phyloP scores from a whole-genome alignment of 768 basidiomycete genomes.

The Leccinum sublutescens region DNA sequence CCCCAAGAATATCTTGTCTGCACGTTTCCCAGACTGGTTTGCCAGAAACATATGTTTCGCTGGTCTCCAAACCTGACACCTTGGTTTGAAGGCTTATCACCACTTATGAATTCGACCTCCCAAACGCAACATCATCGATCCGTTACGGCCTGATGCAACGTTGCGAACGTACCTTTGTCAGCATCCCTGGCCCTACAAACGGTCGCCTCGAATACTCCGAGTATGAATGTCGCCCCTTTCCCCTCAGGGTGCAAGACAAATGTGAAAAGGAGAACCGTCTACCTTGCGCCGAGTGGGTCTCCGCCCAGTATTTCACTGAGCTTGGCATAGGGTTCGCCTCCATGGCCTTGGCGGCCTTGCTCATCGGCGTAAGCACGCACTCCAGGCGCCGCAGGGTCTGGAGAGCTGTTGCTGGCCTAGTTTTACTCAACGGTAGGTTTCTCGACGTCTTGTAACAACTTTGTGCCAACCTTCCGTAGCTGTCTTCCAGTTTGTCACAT shows the following conservation, averaged over 20 bases:
- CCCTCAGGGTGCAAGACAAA: conserved; percentile 45
- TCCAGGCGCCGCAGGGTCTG: conserved; percentile 74
- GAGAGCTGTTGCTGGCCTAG: conserved; percentile 66
- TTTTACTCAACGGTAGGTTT: conserved; percentile 55
- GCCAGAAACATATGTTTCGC: conserved; percentile 24
- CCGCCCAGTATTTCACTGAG: conserved; percentile 65
- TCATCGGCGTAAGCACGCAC: conserved; percentile 70
- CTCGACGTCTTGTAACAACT: not conserved
- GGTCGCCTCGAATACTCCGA: conserved; percentile 50
- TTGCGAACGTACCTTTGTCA: conserved; percentile 53
- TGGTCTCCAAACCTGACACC: conserved; percentile 22
- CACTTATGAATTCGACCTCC: conserved; percentile 36
- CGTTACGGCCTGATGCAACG: conserved; percentile 58
- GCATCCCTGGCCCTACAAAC: conserved; percentile 45
- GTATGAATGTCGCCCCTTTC: conserved; percentile 66
- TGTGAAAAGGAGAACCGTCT: conserved; percentile 52
- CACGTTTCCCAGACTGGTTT: conserved; percentile 64
- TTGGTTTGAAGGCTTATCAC: conserved; percentile 41
- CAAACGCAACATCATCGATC: conserved; percentile 47
- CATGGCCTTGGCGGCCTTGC: conserved; percentile 54
- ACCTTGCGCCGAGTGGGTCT: conserved; percentile 70
- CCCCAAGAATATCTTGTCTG: conserved; percentile 55
- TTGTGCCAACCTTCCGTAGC: conserved; percentile 35
- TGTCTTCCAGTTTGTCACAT: conserved; percentile 58
- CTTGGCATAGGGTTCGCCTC: conserved; percentile 63